A percentile compares a stretch with the other conserved stretches of the same genome.
Evolutionary conservation across 441 rosid genomes (phyloP).

Genomic region (Croton laevigatus): DNA sequence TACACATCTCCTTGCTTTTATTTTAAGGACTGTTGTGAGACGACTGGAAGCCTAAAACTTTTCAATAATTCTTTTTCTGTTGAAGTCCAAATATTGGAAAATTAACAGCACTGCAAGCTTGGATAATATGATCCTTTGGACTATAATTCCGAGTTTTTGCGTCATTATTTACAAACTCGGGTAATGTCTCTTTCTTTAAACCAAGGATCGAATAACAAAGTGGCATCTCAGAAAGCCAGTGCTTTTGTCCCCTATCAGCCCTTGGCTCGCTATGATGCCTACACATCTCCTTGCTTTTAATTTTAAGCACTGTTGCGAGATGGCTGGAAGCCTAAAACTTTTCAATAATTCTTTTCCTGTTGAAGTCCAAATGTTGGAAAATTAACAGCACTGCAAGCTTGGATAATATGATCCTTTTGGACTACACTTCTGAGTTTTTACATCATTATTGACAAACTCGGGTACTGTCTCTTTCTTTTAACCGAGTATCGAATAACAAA

Average conservation of each 20-base stretch:
- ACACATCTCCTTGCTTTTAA: slow-evolving; percentile 13
- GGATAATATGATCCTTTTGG: slow-evolving; percentile 13
- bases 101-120: not conserved
- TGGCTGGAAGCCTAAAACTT: not conserved
- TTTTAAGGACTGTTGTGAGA: not conserved
- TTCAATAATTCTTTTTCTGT: not conserved
- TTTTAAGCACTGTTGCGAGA: not conserved
- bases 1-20: slow-evolving; percentile 13
- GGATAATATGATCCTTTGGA: slow-evolving; percentile 12
- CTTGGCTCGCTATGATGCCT: slow-evolving; percentile 38
- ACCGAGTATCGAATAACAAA: slow-evolving; percentile 22
- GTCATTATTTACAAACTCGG: not conserved
- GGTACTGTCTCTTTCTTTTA: slow-evolving; percentile 4
- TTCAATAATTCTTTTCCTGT: not conserved
- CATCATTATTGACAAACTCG: not conserved
- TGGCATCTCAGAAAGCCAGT: slow-evolving; percentile 39
- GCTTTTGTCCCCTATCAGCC: slow-evolving; percentile 16
- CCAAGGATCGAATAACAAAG: slow-evolving; percentile 23
- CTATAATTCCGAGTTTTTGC: not conserved
- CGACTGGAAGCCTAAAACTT: not conserved
- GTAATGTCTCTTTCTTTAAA: not conserved
- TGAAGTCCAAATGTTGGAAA: not conserved
- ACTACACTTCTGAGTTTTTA: slow-evolving; percentile 1
- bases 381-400: not conserved
- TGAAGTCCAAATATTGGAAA: not conserved